phyloP scores from a whole-genome alignment of 2,329 filamentous ascomycete genomes.

The Thelonectria rubi region DNA sequence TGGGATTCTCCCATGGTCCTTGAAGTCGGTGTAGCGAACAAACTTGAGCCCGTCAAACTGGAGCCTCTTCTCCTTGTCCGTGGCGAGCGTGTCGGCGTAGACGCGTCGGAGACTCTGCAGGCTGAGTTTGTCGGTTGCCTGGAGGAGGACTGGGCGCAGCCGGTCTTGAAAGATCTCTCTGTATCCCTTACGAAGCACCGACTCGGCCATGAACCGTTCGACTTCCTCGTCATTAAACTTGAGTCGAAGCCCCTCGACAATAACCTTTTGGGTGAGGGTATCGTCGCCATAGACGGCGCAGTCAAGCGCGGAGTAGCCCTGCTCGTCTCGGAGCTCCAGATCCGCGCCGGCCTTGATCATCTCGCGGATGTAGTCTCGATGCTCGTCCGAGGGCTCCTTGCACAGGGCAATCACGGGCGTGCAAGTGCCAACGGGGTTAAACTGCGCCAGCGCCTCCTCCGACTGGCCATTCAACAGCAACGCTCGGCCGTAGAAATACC shows the following conservation, averaged over 20 bases:
- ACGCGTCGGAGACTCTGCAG: slow-evolving; percentile 34
- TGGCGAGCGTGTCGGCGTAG: slow-evolving; percentile 36
- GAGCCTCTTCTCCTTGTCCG: slow-evolving; percentile 34
- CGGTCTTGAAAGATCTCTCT: slow-evolving; percentile 49
- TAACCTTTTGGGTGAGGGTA: slow-evolving; percentile 33
- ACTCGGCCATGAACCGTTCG: too few relatives aligned
- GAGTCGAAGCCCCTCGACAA: slow-evolving; percentile 43
- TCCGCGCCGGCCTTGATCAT: slow-evolving; percentile 47
- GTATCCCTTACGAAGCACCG: slow-evolving; percentile 47
- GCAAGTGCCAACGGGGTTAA: slow-evolving; percentile 41
- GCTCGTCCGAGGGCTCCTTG: slow-evolving; percentile 50
- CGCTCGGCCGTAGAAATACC: slow-evolving; percentile 46
- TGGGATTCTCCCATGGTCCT: slow-evolving; percentile 37
- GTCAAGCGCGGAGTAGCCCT: slow-evolving; percentile 50
- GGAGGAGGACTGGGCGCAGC: slow-evolving; percentile 47
- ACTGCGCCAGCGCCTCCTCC: slow-evolving; percentile 42
- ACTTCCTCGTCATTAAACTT: too few relatives aligned
- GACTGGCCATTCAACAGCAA: slow-evolving; percentile 36
- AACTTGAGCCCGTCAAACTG: slow-evolving; percentile 44
- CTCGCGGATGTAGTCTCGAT: slow-evolving; percentile 46
- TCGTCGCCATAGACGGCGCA: slow-evolving; percentile 49
- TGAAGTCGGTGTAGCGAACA: slow-evolving; percentile 44
- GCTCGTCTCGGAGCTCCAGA: slow-evolving; percentile 44
- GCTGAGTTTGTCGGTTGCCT: slow-evolving; percentile 18
- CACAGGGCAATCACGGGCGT: slow-evolving; percentile 49